Conservation (phyloP, 108 stramenopile genomes). For the Cyclotella cryptica region DNA sequence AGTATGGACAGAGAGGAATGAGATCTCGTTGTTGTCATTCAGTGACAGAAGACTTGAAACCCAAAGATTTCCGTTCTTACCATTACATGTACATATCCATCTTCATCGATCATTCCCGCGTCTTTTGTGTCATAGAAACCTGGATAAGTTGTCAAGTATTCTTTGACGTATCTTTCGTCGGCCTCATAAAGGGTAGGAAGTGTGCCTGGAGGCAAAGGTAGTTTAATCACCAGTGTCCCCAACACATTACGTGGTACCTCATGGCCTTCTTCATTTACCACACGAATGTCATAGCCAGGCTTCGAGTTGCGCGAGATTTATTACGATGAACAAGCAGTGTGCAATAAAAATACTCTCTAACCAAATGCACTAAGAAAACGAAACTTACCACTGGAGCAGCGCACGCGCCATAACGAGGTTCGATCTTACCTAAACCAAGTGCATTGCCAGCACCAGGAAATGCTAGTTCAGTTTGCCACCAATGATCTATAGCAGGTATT, state of each 20-base stretch:
- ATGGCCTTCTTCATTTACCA: not conserved
- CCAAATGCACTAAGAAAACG: too few relatives aligned
- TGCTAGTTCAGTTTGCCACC: too few relatives aligned
- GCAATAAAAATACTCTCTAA: too few relatives aligned
- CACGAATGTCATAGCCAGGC: not conserved
- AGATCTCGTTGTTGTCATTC: too few relatives aligned
- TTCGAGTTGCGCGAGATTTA: constrained; percentile 61
- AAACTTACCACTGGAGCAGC: too few relatives aligned
- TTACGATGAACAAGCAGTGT: constrained; percentile 42
- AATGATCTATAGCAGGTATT: too few relatives aligned
- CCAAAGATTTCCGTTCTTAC: too few relatives aligned
- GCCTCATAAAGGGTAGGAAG: constrained; percentile 79
- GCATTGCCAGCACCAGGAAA: too few relatives aligned
- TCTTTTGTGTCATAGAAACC: constrained; percentile 90
- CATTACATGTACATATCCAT: constrained; percentile 53
- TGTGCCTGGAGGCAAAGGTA: constrained; percentile 75
- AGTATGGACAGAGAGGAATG: too few relatives aligned
- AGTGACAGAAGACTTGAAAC: too few relatives aligned
- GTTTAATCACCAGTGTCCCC: constrained; percentile 78
- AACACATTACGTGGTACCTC: constrained; percentile 52
- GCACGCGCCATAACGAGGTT: too few relatives aligned
- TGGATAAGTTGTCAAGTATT: constrained; percentile 83
- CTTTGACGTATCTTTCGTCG: constrained; percentile 79
- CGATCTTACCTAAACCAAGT: too few relatives aligned
- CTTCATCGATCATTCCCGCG: constrained; percentile 72